These are phyloP conservation scores for Xylona heveae DNA, from an alignment of 495 filamentous ascomycete genomes.

Conservation along the genomic window DNA sequence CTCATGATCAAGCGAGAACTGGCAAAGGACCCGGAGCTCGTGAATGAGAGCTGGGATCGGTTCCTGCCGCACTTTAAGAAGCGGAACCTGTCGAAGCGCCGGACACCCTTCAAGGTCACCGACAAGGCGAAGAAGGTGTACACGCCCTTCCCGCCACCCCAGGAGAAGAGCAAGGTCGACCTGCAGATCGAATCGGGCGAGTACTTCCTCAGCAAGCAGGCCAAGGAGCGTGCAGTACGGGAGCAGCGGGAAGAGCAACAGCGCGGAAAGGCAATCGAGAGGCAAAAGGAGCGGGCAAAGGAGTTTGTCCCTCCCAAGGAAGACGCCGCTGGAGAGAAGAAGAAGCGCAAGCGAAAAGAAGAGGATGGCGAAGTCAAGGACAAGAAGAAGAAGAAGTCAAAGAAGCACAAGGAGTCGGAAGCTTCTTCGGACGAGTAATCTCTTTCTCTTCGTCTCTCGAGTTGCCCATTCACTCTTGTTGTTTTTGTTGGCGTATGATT, in stretches of 20 bases:
- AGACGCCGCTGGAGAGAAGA: conserved; percentile 23
- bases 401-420: no score
- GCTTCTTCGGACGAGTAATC: no score
- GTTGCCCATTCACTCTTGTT: no score
- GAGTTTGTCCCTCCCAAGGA: conserved; percentile 77
- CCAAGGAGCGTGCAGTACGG: conserved; percentile 62
- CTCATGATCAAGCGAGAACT: conserved; percentile 98
- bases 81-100: conserved; percentile 67
- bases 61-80: conserved; percentile 98
- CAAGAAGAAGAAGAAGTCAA: conserved; percentile 21
- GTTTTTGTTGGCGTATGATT: no score
- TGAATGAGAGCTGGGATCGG: conserved; percentile 77
- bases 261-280: conserved; percentile 69
- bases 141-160: conserved; percentile 49
- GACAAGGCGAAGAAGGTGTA: conserved; percentile 91
- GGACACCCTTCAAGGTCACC: conserved; percentile 61
- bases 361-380: conserved; percentile 36
- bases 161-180: conserved; percentile 94
- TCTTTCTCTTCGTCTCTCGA: no score
- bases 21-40: conserved; percentile 81
- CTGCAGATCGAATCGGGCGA: conserved; percentile 95
- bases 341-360: conserved; percentile 33
- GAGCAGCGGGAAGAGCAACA: conserved; percentile 64
- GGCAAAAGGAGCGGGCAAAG: conserved; percentile 63
- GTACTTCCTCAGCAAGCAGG: conserved; percentile 84